Conservation (phyloP, 1,284 basidiomycete species). For the Leccinum griseonigrum region DNA sequence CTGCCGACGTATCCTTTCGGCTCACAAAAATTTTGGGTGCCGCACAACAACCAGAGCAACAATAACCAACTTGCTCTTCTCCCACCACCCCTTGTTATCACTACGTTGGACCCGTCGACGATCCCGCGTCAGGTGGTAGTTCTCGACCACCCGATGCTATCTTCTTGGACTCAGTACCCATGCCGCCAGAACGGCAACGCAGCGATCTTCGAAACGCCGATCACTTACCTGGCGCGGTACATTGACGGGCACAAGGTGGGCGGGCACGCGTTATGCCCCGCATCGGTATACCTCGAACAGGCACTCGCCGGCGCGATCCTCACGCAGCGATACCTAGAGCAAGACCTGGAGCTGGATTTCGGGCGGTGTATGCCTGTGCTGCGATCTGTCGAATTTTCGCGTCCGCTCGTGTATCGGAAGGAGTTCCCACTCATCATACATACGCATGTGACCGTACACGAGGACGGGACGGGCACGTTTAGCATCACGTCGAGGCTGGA, state of each 20-base stretch:
- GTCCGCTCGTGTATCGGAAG: conserved; percentile 49
- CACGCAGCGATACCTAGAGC: neutral
- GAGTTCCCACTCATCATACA: conserved; percentile 37
- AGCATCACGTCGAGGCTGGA: conserved; percentile 40
- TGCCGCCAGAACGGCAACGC: conserved; percentile 37
- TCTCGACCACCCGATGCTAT: conserved; percentile 40
- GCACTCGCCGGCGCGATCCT: conserved; percentile 21
- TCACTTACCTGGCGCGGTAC: conserved; percentile 41
- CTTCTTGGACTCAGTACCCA: conserved; percentile 45
- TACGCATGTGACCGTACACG: conserved; percentile 40
- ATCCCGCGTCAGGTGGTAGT: neutral
- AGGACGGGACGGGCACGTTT: conserved; percentile 43
- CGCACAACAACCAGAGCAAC: conserved; percentile 36
- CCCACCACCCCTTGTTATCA: neutral
- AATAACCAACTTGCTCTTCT: neutral
- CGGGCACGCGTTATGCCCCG: conserved; percentile 60
- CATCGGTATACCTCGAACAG: conserved; percentile 64
- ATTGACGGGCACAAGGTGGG: conserved; percentile 62
- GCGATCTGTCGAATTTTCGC: conserved; percentile 45
- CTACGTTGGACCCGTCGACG: neutral
- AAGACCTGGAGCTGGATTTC: conserved; percentile 27
- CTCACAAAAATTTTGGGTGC: conserved; percentile 55
- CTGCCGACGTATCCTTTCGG: conserved; percentile 65
- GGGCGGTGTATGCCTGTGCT: conserved; percentile 40
- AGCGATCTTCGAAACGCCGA: conserved; percentile 54